Conservation (phyloP, 2,329 filamentous ascomycete genomes). For the Aspergillus ruber region DNA sequence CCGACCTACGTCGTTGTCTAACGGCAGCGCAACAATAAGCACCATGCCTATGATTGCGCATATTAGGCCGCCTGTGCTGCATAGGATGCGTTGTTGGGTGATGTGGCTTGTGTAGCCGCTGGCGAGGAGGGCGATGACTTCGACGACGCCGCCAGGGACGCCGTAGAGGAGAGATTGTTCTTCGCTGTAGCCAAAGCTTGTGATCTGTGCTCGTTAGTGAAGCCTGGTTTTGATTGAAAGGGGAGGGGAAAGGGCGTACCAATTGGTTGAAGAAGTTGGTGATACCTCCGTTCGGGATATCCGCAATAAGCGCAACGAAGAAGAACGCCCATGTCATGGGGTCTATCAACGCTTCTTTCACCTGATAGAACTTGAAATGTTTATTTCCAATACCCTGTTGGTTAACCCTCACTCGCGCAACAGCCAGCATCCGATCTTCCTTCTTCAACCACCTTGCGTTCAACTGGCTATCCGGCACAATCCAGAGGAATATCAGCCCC, state of each 20-base stretch:
- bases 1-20: slow-evolving; percentile 52
- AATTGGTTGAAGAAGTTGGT: slow-evolving; percentile 57
- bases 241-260: slow-evolving; percentile 13
- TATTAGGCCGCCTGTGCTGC: slow-evolving; percentile 48
- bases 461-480: slow-evolving; percentile 55
- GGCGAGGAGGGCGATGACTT: slow-evolving; percentile 53
- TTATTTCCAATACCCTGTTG: slow-evolving; percentile 68
- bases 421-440: slow-evolving; percentile 59
- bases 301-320: slow-evolving; percentile 50
- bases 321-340: slow-evolving; percentile 57
- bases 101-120: slow-evolving; percentile 54
- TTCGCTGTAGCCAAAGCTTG: slow-evolving; percentile 58
- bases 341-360: slow-evolving; percentile 53
- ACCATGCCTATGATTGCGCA: slow-evolving; percentile 55
- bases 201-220: slow-evolving; percentile 34
- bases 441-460: slow-evolving; percentile 59
- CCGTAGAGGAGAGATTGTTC: slow-evolving; percentile 60
- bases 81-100: slow-evolving; percentile 52
- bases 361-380: slow-evolving; percentile 62
- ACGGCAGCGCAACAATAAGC: slow-evolving; percentile 57
- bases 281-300: slow-evolving; percentile 56
- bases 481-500: slow-evolving; percentile 45
- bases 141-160: slow-evolving; percentile 59
- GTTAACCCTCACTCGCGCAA: slow-evolving; percentile 67
- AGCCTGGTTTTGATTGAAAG: neutral